Conservation (phyloP, 164 flowering plant genomes). For the Liriodendron chinense region DNA sequence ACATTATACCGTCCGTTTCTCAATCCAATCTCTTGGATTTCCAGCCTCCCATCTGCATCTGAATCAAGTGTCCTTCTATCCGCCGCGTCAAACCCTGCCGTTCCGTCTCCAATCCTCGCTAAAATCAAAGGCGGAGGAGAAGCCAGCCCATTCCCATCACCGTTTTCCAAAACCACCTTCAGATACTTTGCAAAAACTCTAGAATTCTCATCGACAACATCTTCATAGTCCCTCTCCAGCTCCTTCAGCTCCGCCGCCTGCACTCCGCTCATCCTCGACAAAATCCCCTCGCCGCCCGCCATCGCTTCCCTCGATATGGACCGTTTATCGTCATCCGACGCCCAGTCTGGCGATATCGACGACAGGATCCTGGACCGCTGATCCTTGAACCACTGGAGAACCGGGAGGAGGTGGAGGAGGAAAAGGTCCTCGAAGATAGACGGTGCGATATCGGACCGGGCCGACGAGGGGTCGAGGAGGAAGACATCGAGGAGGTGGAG, state of each 20-base stretch:
- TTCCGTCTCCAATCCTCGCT: constrained; percentile 12
- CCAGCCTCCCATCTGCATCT: constrained; percentile 19
- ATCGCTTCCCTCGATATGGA: constrained; percentile 2
- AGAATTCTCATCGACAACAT: constrained; percentile 58
- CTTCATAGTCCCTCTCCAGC: constrained; percentile 54
- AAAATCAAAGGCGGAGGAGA: constrained; percentile 36
- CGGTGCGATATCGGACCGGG: constrained; percentile 59
- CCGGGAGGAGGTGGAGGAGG: constrained; percentile 44
- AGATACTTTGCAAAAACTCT: constrained; percentile 41
- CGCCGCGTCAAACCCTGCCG: neutral
- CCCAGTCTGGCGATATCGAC: constrained; percentile 5
- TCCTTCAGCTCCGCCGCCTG: constrained; percentile 51
- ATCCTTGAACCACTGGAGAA: constrained; percentile 41
- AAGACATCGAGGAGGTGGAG: constrained; percentile 43
- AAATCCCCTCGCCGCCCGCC: constrained; percentile 16
- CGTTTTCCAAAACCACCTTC: constrained; percentile 34
- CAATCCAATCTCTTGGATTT: constrained; percentile 17
- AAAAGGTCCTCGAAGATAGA: constrained; percentile 54
- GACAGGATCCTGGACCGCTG: constrained; percentile 39
- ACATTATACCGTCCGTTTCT: constrained; percentile 69
- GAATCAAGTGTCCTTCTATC: neutral
- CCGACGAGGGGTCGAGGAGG: constrained; percentile 38
- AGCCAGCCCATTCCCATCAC: constrained; percentile 21
- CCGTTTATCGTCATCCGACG: constrained; percentile 3
- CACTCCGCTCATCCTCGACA: constrained; percentile 52